Evolutionary conservation across 2,329 filamentous ascomycete species (phyloP), one percentile per base, ranked within the genome.

Genomic region (Purpureocillium lavendulum): DNA sequence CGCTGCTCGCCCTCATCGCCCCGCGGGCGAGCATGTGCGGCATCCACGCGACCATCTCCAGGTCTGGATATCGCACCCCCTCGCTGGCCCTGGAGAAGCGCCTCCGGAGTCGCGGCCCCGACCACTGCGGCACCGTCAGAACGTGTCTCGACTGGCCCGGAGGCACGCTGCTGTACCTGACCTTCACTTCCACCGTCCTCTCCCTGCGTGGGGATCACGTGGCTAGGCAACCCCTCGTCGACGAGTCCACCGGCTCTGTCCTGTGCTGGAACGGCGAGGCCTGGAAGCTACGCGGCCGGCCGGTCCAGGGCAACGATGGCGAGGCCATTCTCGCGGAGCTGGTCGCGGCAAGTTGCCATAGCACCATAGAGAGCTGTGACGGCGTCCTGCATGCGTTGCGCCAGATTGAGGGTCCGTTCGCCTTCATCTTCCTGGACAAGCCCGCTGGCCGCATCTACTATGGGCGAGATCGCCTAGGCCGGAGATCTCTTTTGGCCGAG

Each of bases 201-300:
- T 81, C 88, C 4, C 69, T 98, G n/a, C 79, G 92, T 50, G 90
- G 90, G 18, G 73, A 79, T 36, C 68, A 76, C 45, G 56, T 92
- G 36, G 77, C 81, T 7, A 57, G 64, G 28, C 92, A 97, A 58
- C 92, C 92, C 2, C 73, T 94, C 4, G 59, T 73, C 32, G 75
- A 83, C 47, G 30, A 55, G 3, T 46, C 50, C 0, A 72, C 71
- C 1, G 70, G 71, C 4, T 87, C 82, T 1, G 67, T 86, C 1
- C 70, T 98, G 2, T 96, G 90, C 70, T 98, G 92, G 92, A 98
- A 98, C 55, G 92, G 92, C 33, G 92, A 98, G 58, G 90, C 88
- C 1, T 98, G 92, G 92, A 82, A 75, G 41, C 71, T 94, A 36
- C 63, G 61, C 8, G 71, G 70, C 28, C 51, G 71, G 9, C 52